Evolutionary conservation across 2,329 filamentous ascomycete species (phyloP), one percentile per base, ranked within the genome.

Genomic region (Dactylellina drechsleri): DNA sequence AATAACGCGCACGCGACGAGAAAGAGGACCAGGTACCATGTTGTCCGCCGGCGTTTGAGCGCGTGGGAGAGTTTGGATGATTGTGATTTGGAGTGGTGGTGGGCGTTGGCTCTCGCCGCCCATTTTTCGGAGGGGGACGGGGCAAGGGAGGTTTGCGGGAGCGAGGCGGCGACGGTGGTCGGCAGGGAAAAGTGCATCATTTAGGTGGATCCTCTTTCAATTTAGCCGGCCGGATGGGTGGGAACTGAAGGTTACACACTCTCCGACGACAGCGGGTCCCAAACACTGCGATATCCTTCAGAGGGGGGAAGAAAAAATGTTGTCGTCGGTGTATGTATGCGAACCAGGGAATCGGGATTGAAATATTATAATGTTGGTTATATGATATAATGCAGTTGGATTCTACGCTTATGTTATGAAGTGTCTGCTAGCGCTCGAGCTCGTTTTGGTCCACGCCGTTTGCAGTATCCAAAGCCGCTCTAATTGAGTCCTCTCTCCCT

Each of bases 151-250:
- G 53, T 57, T 26, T 66, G 56, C 6, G 68, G 57, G 54, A 77
- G 77, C 49, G 78, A 77, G 28, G 78, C 66, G 66, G 77, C 76
- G 57, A 77, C 77, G 60, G 76, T 76, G 16, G 74, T 77, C 41
- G 78, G 78, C 50, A 79, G 62, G 18, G 78, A 78, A 57, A 79
- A 79, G 53, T 79, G 78, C 78, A 79, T 79, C 16, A 43, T 76
- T 18, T 7, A 8, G 36, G 23, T 23, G 23, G 23, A 4, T 23
- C 4, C 23, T 23, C 23, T 23, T 23, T 23, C 23, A 23, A 23
- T 23, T 23, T 4, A 23, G 23, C 23, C 23, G 23, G n/a, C n/a
- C n/a, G n/a, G n/a, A n/a, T n/a, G n/a, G n/a, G 23, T 23, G 23
- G 23, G 23, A 23, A 23, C 23, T 23, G 43, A 15, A 12, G 43